Base-by-base conservation (phyloP, 805 yeast genomes). In the Yarrowia bubula region DNA sequence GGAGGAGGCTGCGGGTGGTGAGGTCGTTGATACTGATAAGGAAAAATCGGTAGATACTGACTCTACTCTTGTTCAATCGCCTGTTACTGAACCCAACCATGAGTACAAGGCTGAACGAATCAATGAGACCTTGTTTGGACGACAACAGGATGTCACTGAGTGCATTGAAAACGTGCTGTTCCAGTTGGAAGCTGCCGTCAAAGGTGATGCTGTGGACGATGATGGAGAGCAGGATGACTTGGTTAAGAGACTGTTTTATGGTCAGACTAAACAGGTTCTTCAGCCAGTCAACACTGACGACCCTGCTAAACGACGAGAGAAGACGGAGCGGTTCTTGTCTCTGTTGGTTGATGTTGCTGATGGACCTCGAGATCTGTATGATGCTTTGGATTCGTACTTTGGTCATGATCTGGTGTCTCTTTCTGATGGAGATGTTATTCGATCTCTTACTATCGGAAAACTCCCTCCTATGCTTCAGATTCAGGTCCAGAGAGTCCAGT, bases 111-210 rank as follows among this genome's bases (percentile, higher is more conserved):
- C 64, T 9, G 51, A 58, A n/a, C 11, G 64, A 18, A 58, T 58
- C 17, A 68, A 70, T 47, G 64, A 63, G 92, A 90, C 72, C 80
- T 87, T 71, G 38, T 66, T 70, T 41, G 96, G 97, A 1, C 81
- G 96, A 69, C 99, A 95, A 74, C 99, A 95, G 74, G 99, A 95
- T 78, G 98, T 95, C 17, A 92, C 98, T 0, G 99, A 95, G 74
- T 93, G 98, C 75, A 92, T 93, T 71, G 96, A 92, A 65, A 95
- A 95, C 74, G 98, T 95, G 8, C 80, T 92, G 13, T 89, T 88
- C 68, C 98, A 93, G 74, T 78, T 95, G 41, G 98, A 93, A 73
- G 90, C 96, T 31, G 96, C 97, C 0, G 80, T 89, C 66, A 85
- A 82, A 60, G 96, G 97, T 0, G 80, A 79, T 14, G 74, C 75